Conservation (phyloP, 2,329 filamentous ascomycete genomes). For the Oidium heveae region DNA sequence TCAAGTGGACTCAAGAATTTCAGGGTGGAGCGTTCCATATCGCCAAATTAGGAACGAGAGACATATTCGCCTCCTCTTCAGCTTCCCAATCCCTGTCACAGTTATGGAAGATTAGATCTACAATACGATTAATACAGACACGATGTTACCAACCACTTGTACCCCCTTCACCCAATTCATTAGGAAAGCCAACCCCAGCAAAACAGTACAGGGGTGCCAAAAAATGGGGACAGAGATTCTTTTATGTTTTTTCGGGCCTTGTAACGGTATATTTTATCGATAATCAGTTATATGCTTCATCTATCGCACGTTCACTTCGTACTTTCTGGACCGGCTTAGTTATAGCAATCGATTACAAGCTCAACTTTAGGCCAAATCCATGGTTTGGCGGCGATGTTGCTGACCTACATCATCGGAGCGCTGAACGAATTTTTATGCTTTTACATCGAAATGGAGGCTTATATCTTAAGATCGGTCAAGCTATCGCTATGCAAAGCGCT, state of each 20-base stretch:
- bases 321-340: slow-evolving; percentile 61
- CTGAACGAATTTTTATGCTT: slow-evolving; percentile 58
- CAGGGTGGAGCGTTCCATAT: neutral
- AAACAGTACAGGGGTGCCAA: slow-evolving; percentile 45
- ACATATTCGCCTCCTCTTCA: neutral
- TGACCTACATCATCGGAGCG: slow-evolving; percentile 62
- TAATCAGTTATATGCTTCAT: slow-evolving; percentile 50
- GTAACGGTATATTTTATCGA: slow-evolving; percentile 46
- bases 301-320: slow-evolving; percentile 49
- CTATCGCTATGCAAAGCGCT: slow-evolving; percentile 93
- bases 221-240: slow-evolving; percentile 53
- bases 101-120: neutral
- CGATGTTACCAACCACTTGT: slow-evolving; percentile 35
- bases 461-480: slow-evolving; percentile 94
- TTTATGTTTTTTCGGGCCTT: slow-evolving; percentile 31
- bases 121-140: slow-evolving; percentile 10
- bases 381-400: slow-evolving; percentile 46
- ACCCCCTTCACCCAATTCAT: slow-evolving; percentile 53
- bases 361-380: slow-evolving; percentile 74
- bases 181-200: slow-evolving; percentile 45
- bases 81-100: neutral
- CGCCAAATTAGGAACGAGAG: neutral
- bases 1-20: too few relatives aligned
- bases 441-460: slow-evolving; percentile 71
- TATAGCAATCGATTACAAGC: slow-evolving; percentile 80